Base-by-base conservation (phyloP, 352 stramenopile genomes). In the Globisporangium irregulare region DNA sequence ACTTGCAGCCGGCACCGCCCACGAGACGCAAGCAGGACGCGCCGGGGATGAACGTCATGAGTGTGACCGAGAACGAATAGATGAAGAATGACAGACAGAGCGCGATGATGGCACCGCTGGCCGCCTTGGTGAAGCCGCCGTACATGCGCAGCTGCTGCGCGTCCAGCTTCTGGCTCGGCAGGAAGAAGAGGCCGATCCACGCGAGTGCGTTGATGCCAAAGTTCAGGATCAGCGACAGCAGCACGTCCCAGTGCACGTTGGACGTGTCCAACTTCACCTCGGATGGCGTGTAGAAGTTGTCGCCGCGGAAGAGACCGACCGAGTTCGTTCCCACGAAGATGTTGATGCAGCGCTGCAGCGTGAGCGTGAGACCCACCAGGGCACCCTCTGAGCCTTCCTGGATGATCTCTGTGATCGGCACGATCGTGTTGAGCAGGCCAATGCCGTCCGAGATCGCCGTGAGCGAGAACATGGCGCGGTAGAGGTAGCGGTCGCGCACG, bases 71-170 rank as follows among this genome's bases (percentile, higher is more conserved):
- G 48, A 70, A 55, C 48, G 58, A 65, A 56, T 69, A 69, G 20
- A 69, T 9, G 43, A 69, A 69, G 64, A 57, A 60, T 10, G 22
- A 32, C 32, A 66, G 10, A 43, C 66, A 57, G 48, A 70, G 18
- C 25, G 32, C 59, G 25, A 71, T 66, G 41, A 71, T 71, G 32
- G 34, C 12, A 27, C 59, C 25, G 20, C 66, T 71, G 10, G 66
- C 66, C 1, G 58, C 67, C 55, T 72, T 72, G 4, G 80, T 90
- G 62, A 87, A 92, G 25, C 84, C 82, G 18, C 82, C 82, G 62
- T 88, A 90, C 72, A 84, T 86, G 32, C 79, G 84, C 34, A 90
- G 61, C 59, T 90, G 82, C 73, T 92, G 82, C 15, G 82, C 79
- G 50, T 91, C 84, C 1, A 90, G 76, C 69, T 92, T 92, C 67